Evolutionary conservation across 2,329 filamentous ascomycete species (phyloP).

Genomic region (Aspergillus puulaauensis): DNA sequence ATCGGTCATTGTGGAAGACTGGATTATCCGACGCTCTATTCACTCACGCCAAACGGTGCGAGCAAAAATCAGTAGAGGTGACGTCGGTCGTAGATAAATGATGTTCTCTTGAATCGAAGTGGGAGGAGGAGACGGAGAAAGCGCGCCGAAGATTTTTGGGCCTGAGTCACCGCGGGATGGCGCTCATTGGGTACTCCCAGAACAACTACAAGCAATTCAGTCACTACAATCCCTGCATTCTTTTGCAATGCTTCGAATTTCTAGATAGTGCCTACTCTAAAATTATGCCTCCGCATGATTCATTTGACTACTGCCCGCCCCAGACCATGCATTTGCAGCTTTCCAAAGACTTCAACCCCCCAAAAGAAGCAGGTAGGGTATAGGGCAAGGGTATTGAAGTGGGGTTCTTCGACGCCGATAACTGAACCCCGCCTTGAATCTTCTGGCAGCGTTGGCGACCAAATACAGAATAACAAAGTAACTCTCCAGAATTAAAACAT

Average conservation of each 20-base stretch:
- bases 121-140: constrained; percentile 18
- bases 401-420: constrained; percentile 20
- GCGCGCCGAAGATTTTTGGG: constrained; percentile 33
- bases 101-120: constrained; percentile 21
- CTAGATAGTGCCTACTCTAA: background rate
- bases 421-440: constrained; percentile 21
- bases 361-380: constrained; percentile 19
- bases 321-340: background rate
- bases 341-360: background rate
- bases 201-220: background rate
- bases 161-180: constrained; percentile 24
- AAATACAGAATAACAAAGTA: background rate
- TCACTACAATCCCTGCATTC: background rate
- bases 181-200: constrained; percentile 26
- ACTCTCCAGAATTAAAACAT: background rate
- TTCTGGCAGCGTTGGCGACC: background rate
- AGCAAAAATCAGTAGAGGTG: constrained; percentile 9
- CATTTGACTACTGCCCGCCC: background rate
- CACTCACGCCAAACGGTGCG: constrained; percentile 14
- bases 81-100: constrained; percentile 11
- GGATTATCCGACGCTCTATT: constrained; percentile 5
- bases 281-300: background rate
- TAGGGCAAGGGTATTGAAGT: constrained; percentile 36
- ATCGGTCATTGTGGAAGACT: constrained; percentile 36
- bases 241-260: background rate